Conservation (phyloP, 2,329 filamentous ascomycete species). For the Dendrostoma leiphaemia region DNA sequence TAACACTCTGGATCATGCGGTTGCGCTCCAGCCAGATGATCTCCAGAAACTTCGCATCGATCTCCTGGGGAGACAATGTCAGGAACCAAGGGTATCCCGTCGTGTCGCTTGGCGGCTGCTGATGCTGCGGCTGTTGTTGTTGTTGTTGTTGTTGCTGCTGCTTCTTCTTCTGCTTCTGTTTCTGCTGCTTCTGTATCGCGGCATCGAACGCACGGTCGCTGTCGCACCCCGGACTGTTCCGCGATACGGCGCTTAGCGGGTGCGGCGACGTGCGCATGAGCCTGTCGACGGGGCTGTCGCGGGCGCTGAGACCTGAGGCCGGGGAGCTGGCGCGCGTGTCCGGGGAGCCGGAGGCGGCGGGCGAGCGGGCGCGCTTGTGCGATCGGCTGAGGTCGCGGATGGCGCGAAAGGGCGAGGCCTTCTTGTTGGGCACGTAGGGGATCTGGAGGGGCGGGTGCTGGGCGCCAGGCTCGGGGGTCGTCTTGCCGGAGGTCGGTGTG, state of each 20-base stretch:
- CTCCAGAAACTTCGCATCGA: slow-evolving; percentile 51
- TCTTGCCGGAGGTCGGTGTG: slow-evolving; percentile 18
- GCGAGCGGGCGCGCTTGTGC: slow-evolving; percentile 47
- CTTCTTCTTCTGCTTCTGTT: neutral
- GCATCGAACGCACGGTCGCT: too few species aligned
- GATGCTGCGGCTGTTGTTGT: slow-evolving; percentile 8
- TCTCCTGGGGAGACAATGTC: slow-evolving; percentile 38
- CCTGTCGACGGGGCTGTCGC: slow-evolving; percentile 32
- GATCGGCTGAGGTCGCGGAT: slow-evolving; percentile 41
- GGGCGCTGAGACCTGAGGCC: slow-evolving; percentile 20
- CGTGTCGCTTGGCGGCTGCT: slow-evolving; percentile 19
- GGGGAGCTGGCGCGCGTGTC: slow-evolving; percentile 20
- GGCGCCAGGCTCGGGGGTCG: slow-evolving; percentile 12
- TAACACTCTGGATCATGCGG: slow-evolving; percentile 39
- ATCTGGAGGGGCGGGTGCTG: slow-evolving; percentile 13
- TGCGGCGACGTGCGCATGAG: slow-evolving; percentile 19
- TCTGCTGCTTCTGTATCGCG: slow-evolving; percentile 19
- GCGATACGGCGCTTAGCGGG: neutral
- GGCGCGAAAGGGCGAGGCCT: slow-evolving; percentile 35
- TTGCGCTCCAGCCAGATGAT: slow-evolving; percentile 52
- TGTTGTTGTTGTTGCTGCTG: slow-evolving; percentile 6
- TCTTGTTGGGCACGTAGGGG: slow-evolving; percentile 14
- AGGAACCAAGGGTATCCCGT: slow-evolving; percentile 40
- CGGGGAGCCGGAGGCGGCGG: slow-evolving; percentile 26
- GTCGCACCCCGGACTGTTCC: slow-evolving; percentile 1